Percentiles rank a stretch among this genome's conserved stretches.
Evolutionary conservation across 495 filamentous ascomycete species (phyloP).

Genomic region (Diplogelasinospora grovesii): DNA sequence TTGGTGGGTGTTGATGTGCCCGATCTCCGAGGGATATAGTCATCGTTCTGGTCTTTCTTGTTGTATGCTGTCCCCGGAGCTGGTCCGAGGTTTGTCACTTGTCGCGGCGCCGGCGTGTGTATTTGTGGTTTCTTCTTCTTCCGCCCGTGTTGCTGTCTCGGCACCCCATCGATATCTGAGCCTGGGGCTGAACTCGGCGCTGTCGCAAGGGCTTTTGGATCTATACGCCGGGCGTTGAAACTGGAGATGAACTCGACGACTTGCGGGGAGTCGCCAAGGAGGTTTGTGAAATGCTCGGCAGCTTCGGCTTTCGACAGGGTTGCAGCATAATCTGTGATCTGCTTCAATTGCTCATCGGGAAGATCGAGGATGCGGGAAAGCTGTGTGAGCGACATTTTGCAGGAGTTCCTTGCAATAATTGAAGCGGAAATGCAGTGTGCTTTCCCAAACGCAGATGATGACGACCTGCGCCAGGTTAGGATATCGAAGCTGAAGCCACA

Average conservation of each 20-base stretch:
- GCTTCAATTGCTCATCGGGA: constrained; percentile 72
- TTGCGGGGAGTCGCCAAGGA: constrained; percentile 80
- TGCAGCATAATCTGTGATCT: constrained; percentile 73
- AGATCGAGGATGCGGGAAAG: constrained; percentile 73
- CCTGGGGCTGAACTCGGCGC: constrained; percentile 16
- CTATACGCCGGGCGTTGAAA: constrained; percentile 70
- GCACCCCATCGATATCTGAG: constrained; percentile 26
- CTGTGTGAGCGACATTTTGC: constrained; percentile 56
- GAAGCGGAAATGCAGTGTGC: no score
- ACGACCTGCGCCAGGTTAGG: no score
- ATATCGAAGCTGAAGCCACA: no score
- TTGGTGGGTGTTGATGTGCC: constrained; percentile 28
- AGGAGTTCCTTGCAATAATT: no score
- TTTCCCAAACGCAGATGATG: no score
- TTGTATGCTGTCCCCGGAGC: constrained; percentile 31
- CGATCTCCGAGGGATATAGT: constrained; percentile 30
- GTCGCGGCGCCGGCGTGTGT: constrained; percentile 59
- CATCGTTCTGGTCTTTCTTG: constrained; percentile 35
- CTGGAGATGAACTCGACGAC: constrained; percentile 86
- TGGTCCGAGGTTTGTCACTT: constrained; percentile 46
- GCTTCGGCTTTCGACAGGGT: constrained; percentile 63
- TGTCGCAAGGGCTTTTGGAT: constrained; percentile 23
- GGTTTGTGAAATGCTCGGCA: constrained; percentile 75
- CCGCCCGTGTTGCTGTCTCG: constrained; percentile 19
- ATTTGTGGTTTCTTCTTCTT: constrained; percentile 57